Percentiles rank a stretch among this genome's conserved stretches.
These are phyloP conservation scores for Magnusiomyces ingens DNA, from an alignment of 1,139 yeast species.

Conservation along the genomic window DNA sequence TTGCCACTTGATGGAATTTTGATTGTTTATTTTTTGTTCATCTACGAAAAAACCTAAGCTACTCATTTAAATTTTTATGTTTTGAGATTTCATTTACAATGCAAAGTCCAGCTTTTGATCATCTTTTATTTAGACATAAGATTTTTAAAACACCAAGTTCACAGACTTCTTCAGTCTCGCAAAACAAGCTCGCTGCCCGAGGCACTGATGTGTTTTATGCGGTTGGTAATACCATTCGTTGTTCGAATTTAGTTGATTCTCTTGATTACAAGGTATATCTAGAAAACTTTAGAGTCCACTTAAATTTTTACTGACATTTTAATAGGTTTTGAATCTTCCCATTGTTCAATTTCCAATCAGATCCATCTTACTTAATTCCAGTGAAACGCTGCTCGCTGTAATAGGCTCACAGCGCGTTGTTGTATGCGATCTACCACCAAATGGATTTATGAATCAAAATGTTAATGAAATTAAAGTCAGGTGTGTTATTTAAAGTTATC, in stretches of 20 bases:
- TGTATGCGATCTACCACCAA: slow-evolving; percentile 30
- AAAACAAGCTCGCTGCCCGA: slow-evolving; percentile 13
- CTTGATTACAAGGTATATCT: slow-evolving; percentile 19
- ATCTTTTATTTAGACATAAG: not conserved
- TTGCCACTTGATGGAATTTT: too few relatives aligned
- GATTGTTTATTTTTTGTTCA: too few relatives aligned
- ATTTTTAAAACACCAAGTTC: not conserved
- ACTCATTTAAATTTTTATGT: too few relatives aligned
- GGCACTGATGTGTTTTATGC: slow-evolving; percentile 30
- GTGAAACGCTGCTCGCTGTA: slow-evolving; percentile 40
- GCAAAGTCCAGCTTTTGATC: slow-evolving; percentile 2
- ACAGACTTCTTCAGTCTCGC: not conserved
- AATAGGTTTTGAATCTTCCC: slow-evolving; percentile 17
- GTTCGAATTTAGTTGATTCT: slow-evolving; percentile 20
- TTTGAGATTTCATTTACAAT: not conserved
- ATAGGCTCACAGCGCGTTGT: slow-evolving; percentile 34
- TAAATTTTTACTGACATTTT: slow-evolving; percentile 5
- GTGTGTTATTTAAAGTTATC: not conserved
- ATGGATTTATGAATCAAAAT: slow-evolving; percentile 26
- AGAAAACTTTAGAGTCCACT: slow-evolving; percentile 19
- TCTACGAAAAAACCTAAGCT: too few relatives aligned
- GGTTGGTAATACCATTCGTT: slow-evolving; percentile 26
- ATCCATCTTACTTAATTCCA: slow-evolving; percentile 33
- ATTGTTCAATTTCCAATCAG: slow-evolving; percentile 29
- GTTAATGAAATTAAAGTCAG: slow-evolving; percentile 12